These are phyloP conservation scores for Kokia cookei DNA, from an alignment of 441 rosid genomes.

Conservation along the genomic window DNA sequence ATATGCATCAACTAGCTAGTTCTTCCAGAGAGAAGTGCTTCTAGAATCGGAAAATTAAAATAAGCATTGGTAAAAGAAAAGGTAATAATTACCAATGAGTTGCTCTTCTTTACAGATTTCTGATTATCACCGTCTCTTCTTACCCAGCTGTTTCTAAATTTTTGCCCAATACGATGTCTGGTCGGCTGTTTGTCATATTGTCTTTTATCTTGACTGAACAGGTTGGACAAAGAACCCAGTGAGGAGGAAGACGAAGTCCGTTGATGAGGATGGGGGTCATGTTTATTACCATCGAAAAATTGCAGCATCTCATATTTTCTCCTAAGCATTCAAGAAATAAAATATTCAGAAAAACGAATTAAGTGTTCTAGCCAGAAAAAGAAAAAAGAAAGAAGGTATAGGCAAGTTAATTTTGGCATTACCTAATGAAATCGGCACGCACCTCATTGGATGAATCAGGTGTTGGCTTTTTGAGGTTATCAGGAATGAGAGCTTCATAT, in stretches of 20 bases:
- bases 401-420: conserved; percentile 6
- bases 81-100: conserved; percentile 46
- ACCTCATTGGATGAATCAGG: conserved; percentile 73
- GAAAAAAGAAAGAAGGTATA: not conserved
- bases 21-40: not conserved
- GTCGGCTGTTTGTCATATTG: conserved; percentile 46
- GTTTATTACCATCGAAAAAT: conserved; percentile 41
- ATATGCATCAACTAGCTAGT: not conserved
- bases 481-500: conserved; percentile 71
- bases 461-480: conserved; percentile 59
- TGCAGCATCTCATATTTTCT: conserved; percentile 76
- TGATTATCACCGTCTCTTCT: conserved; percentile 56
- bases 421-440: conserved; percentile 82
- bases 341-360: conserved; percentile 9
- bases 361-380: not conserved
- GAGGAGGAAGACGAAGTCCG: conserved; percentile 29
- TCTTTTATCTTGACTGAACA: conserved; percentile 37
- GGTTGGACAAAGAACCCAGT: conserved; percentile 24
- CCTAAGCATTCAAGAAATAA: conserved; percentile 35
- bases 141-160: conserved; percentile 87
- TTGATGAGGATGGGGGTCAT: conserved; percentile 35
- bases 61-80: conserved; percentile 17
- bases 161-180: conserved; percentile 61
- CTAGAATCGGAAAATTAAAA: conserved; percentile 12
- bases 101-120: conserved; percentile 63